Evolutionary conservation across 2,329 filamentous ascomycete species (phyloP).

Genomic region (Arthrobotrys entomopaga): DNA sequence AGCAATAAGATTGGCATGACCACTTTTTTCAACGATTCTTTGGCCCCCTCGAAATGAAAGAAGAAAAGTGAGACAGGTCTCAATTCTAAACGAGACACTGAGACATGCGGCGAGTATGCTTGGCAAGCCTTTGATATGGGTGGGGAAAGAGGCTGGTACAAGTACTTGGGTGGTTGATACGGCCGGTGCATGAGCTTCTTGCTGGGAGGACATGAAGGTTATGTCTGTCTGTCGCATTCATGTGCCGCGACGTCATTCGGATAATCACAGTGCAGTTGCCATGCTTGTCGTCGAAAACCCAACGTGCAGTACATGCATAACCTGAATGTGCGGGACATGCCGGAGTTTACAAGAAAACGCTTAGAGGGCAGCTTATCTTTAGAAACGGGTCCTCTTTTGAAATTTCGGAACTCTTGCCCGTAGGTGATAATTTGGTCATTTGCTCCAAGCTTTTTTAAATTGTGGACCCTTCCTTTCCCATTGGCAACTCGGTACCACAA

Average conservation of each 20-base stretch:
- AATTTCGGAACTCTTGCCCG: background rate
- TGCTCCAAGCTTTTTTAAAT: background rate
- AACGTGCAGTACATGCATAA: too few species aligned
- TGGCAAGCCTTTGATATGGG: slow-evolving; percentile 21
- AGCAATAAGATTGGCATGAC: slow-evolving; percentile 11
- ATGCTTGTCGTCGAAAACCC: background rate
- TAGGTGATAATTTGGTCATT: slow-evolving; percentile 10
- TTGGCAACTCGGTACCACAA: slow-evolving; percentile 39
- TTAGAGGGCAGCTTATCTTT: slow-evolving; percentile 4
- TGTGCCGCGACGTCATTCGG: slow-evolving; percentile 45
- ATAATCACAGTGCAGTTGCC: slow-evolving; percentile 2
- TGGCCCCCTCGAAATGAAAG: slow-evolving; percentile 9
- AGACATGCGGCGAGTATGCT: slow-evolving; percentile 48
- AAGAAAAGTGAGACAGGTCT: slow-evolving; percentile 47
- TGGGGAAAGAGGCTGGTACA: slow-evolving; percentile 16
- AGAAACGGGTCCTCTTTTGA: slow-evolving; percentile 9
- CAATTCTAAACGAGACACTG: slow-evolving; percentile 48
- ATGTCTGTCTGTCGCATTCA: slow-evolving; percentile 12
- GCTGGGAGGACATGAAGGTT: background rate
- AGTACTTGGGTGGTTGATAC: slow-evolving; percentile 4
- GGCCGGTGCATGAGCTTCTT: background rate
- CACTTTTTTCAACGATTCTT: slow-evolving; percentile 6
- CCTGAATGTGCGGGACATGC: background rate
- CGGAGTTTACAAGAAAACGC: slow-evolving; percentile 13
- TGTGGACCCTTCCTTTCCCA: slow-evolving; percentile 8